A percentile compares a stretch with the other conserved stretches of the same genome.
Conservation (phyloP, 2,329 filamentous ascomycete species). For the Penicillium freii region DNA sequence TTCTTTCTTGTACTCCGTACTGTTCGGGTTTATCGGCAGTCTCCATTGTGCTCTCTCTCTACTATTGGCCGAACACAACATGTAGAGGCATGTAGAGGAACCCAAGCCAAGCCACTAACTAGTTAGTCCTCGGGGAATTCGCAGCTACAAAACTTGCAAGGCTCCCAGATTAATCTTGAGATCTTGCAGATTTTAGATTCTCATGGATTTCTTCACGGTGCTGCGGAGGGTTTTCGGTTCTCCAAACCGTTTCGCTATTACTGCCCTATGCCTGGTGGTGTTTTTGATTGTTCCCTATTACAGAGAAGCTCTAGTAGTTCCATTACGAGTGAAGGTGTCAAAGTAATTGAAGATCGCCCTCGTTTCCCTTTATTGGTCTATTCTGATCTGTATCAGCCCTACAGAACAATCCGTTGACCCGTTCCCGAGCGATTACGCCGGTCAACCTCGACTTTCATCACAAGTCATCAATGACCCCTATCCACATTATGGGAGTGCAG, state of each 20-base stretch:
- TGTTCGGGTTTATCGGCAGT: background rate
- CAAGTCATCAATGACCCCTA: constrained; percentile 12
- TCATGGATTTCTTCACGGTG: background rate
- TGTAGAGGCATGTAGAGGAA: background rate
- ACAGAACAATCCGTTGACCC: background rate
- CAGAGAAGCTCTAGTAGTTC: constrained; percentile 2
- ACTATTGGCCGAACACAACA: constrained; percentile 1
- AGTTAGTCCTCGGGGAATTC: background rate
- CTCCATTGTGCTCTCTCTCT: background rate
- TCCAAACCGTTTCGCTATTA: constrained; percentile 1
- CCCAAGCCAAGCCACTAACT: constrained; percentile 7
- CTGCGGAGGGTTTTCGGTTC: background rate
- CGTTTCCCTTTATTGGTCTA: background rate
- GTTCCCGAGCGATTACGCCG: constrained; percentile 4
- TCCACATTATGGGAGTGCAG: constrained; percentile 6
- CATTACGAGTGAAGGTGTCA: background rate
- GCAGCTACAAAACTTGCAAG: background rate
- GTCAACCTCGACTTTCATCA: background rate
- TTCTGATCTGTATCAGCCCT: constrained; percentile 7
- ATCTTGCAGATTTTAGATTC: background rate
- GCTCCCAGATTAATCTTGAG: background rate
- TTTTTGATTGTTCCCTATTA: background rate
- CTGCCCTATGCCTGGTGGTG: background rate
- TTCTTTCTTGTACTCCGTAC: background rate
- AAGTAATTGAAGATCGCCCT: background rate